Base-by-base conservation (phyloP, 371 early-diverging fungal genomes). In the Saksenaea vasiformis region DNA sequence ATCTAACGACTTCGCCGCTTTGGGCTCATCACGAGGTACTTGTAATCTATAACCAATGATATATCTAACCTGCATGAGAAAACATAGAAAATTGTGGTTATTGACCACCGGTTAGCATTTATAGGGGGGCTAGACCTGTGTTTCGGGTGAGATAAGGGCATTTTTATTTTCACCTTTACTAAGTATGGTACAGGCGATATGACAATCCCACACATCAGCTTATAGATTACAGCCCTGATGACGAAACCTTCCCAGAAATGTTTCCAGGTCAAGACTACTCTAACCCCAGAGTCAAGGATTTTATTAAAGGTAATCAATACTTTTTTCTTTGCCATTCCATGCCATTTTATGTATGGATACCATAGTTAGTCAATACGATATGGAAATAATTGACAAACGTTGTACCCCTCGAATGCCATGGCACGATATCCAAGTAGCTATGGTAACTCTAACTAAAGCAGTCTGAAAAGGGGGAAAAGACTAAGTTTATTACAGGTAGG, bases 251-350 rank as follows among this genome's bases (percentile, higher is more conserved):
- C 19, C 67, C 74, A 41, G 79, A 80, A 36, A 80, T 87, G 28
- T 95, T 87, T 77, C 92, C 92, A 8, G 95, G 96, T n/a, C 91
- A 89, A 78, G 98, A 97, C 68, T 97, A 93, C 75, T 90, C 90
- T 60, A 97, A 97, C 68, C 93, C 95, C 13, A 87, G 96, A 41
- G 84, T 95, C 61, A 90, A 87, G 68, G 96, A 97, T 74, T 97
- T 96, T 79, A 66, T 69, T 26, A 86, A 92, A 68, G 87, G 88
- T 86, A 77, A 28, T 15, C 0, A 9, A n/a, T 15, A 14, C 10
- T 24, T 56, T 14, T 1, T 36, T 26, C 14, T 35, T 15, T 17
- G 15, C 37, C 58, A n/a, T n/a, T n/a, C n/a, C n/a, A n/a, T 11
- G 19, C 24, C 19, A 17, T 38, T 1, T 61, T 15, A 58, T 24